These are phyloP conservation scores for Penicillium salamii DNA, from an alignment of 495 filamentous ascomycete species.

Conservation along the genomic window DNA sequence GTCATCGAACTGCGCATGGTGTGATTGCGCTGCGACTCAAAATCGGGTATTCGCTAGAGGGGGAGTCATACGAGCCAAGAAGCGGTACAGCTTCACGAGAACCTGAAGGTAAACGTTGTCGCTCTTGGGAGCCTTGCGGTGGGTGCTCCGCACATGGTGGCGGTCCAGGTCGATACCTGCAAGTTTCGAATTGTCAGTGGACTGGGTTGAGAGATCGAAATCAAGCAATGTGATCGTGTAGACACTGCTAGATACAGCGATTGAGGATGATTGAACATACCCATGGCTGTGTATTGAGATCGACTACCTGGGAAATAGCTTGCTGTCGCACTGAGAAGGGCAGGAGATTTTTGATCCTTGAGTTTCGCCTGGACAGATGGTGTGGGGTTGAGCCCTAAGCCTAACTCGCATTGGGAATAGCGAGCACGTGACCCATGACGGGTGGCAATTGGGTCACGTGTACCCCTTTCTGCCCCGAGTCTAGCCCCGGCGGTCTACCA, in stretches of 20 bases:
- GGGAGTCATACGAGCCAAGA: slow-evolving; percentile 82
- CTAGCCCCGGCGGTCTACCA: too few species aligned
- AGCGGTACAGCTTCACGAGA: slow-evolving; percentile 97
- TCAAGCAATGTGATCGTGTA: background rate
- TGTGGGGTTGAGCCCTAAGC: slow-evolving; percentile 51
- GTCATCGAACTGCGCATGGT: background rate
- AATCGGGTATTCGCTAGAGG: slow-evolving; percentile 3
- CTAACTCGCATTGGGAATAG: slow-evolving; percentile 31
- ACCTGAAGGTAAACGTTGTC: slow-evolving; percentile 98
- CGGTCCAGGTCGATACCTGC: slow-evolving; percentile 67
- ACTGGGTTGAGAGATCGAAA: background rate
- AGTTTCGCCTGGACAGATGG: slow-evolving; percentile 43
- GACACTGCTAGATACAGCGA: background rate
- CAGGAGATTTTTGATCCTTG: slow-evolving; percentile 44
- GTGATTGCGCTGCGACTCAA: slow-evolving; percentile 8
- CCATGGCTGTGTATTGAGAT: slow-evolving; percentile 47
- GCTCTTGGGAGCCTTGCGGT: slow-evolving; percentile 94
- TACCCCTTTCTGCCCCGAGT: too few species aligned
- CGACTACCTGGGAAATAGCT: slow-evolving; percentile 45
- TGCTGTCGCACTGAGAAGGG: slow-evolving; percentile 45
- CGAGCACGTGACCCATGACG: too few species aligned
- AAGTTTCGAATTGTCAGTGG: slow-evolving; percentile 12
- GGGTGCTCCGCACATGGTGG: slow-evolving; percentile 82
- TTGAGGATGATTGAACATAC: slow-evolving; percentile 30
- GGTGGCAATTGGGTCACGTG: background rate